A percentile compares a stretch with the other conserved stretches of the same genome.
Evolutionary conservation across 1,284 basidiomycete genomes (phyloP).

Genomic region (Porodaedalea pini): DNA sequence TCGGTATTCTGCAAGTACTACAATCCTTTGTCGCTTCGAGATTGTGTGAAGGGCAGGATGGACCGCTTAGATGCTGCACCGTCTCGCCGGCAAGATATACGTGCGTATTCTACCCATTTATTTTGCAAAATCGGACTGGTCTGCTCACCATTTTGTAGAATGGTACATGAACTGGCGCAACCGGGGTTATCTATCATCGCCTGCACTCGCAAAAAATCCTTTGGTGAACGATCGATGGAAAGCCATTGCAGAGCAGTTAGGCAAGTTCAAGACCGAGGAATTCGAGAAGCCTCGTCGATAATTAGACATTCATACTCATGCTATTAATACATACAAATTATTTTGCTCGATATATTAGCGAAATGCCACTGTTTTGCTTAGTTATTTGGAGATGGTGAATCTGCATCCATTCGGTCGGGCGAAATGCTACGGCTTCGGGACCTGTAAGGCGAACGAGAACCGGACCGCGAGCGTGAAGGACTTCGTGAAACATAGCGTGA

Average conservation of each 20-base stretch:
- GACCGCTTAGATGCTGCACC: slow-evolving; percentile 74
- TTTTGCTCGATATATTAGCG: background rate
- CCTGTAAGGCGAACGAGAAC: slow-evolving; percentile 40
- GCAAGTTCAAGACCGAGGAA: slow-evolving; percentile 53
- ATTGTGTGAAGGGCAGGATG: slow-evolving; percentile 71
- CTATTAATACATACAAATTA: background rate
- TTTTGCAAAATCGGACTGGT: slow-evolving; percentile 6
- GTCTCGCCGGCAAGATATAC: slow-evolving; percentile 79
- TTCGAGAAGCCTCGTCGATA: slow-evolving; percentile 15
- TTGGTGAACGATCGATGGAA: slow-evolving; percentile 68
- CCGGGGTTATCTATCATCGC: slow-evolving; percentile 66
- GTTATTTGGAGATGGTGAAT: slow-evolving; percentile 13
- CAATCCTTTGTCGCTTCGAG: slow-evolving; percentile 80
- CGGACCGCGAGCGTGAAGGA: slow-evolving; percentile 49
- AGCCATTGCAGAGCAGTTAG: slow-evolving; percentile 56
- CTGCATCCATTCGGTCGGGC: slow-evolving; percentile 48
- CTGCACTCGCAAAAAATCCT: slow-evolving; percentile 55
- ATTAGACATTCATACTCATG: background rate
- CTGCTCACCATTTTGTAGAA: slow-evolving; percentile 38
- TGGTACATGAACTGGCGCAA: slow-evolving; percentile 77
- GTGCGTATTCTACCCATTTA: slow-evolving; percentile 45
- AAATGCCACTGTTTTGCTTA: background rate
- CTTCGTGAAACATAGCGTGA: slow-evolving; percentile 64
- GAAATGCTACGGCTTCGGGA: slow-evolving; percentile 61
- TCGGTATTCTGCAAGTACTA: slow-evolving; percentile 90